Evolutionary conservation across 1,139 yeast species (phyloP).

Genomic region (Zygosaccharomyces pseudobailii): DNA sequence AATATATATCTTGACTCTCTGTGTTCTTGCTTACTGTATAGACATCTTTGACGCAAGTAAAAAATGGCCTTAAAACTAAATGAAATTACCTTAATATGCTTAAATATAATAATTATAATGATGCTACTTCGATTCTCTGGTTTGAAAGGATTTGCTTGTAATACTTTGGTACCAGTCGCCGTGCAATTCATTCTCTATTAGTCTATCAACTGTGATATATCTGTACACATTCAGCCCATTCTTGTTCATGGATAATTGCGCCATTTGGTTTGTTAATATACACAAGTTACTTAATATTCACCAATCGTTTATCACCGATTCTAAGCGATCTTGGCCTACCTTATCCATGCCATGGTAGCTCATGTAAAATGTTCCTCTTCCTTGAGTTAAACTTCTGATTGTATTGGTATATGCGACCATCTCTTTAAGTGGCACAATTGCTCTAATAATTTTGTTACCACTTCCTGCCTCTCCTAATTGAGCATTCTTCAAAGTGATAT

Average conservation of each 20-base stretch:
- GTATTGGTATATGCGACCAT: slow-evolving; percentile 85
- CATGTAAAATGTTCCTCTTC: slow-evolving; percentile 83
- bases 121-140: too few relatives aligned
- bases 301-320: slow-evolving; percentile 34
- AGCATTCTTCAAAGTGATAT: slow-evolving; percentile 38
- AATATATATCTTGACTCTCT: too few relatives aligned
- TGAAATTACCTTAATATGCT: background rate
- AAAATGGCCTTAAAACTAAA: background rate
- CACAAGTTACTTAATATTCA: background rate
- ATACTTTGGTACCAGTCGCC: too few relatives aligned
- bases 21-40: too few relatives aligned
- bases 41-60: too few relatives aligned
- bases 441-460: slow-evolving; percentile 50
- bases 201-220: too few relatives aligned
- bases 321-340: slow-evolving; percentile 46
- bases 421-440: slow-evolving; percentile 78
- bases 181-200: too few relatives aligned
- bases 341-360: slow-evolving; percentile 67
- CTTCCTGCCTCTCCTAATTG: slow-evolving; percentile 30
- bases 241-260: too few relatives aligned
- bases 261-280: background rate
- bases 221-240: too few relatives aligned
- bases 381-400: slow-evolving; percentile 81
- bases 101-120: background rate
- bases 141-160: too few relatives aligned